These are phyloP conservation scores for Collybia mongolica DNA, from an alignment of 768 basidiomycete genomes.

Conservation along the genomic window DNA sequence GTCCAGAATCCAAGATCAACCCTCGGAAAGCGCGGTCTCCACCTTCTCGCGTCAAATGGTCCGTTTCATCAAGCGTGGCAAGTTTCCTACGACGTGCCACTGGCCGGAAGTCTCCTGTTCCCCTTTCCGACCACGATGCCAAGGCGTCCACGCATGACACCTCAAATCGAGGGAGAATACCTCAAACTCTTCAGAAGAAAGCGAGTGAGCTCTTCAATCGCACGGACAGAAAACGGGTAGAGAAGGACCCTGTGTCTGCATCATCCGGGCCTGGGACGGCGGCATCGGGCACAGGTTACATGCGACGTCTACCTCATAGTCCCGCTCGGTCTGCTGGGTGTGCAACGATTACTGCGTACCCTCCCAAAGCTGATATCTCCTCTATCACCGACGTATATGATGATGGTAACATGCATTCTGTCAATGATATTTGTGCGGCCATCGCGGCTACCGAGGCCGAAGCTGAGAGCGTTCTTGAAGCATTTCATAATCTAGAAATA, in stretches of 20 bases:
- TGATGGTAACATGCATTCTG: slow-evolving; percentile 51
- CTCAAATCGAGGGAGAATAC: slow-evolving; percentile 26
- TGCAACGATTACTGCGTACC: slow-evolving; percentile 18
- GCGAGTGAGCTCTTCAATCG: slow-evolving; percentile 26
- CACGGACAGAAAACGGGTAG: slow-evolving; percentile 21
- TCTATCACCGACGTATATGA: slow-evolving; percentile 41
- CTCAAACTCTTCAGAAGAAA: slow-evolving; percentile 32
- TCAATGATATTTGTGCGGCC: slow-evolving; percentile 56
- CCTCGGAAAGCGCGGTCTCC: slow-evolving; percentile 9
- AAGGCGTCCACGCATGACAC: slow-evolving; percentile 3
- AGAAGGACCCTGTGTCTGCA: background rate
- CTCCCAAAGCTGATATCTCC: slow-evolving; percentile 18
- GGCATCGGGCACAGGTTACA: slow-evolving; percentile 8
- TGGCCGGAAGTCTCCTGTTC: slow-evolving; percentile 24
- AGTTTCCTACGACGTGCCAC: slow-evolving; percentile 39
- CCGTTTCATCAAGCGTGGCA: slow-evolving; percentile 24
- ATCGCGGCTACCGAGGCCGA: slow-evolving; percentile 67
- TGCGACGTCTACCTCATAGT: slow-evolving; percentile 4
- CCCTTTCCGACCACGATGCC: background rate
- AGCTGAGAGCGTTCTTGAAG: slow-evolving; percentile 57
- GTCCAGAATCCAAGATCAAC: slow-evolving; percentile 6
- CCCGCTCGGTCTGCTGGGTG: slow-evolving; percentile 1
- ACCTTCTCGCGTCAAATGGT: slow-evolving; percentile 19
- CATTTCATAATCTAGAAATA: slow-evolving; percentile 67
- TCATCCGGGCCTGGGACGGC: slow-evolving; percentile 1